A percentile compares a stretch with the other conserved stretches of the same genome.
These are phyloP conservation scores for Saccharomycopsis crataegensis DNA, from an alignment of 1,139 yeast genomes.

Conservation along the genomic window DNA sequence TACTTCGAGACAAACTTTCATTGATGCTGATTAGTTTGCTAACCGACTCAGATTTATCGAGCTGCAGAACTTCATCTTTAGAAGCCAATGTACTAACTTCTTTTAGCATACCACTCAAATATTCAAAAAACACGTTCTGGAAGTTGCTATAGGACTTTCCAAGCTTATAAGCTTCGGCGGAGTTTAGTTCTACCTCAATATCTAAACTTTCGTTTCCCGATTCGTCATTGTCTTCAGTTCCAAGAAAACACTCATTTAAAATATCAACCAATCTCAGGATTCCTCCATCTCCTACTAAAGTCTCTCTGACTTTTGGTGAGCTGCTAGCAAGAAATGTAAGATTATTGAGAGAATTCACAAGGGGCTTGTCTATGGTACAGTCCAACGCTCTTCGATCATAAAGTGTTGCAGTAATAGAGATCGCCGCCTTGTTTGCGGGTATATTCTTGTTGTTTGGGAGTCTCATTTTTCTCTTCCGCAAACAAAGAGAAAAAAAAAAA, in stretches of 20 bases:
- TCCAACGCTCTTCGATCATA: conserved; percentile 92
- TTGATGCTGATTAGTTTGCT: neutral
- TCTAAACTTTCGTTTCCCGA: neutral
- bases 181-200: neutral
- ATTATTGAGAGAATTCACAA: conserved; percentile 86
- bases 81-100: conserved; percentile 16
- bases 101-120: conserved; percentile 22
- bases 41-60: neutral
- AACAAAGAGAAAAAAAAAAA: neutral
- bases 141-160: neutral
- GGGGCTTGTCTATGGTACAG: conserved; percentile 81
- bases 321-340: conserved; percentile 81
- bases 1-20: neutral
- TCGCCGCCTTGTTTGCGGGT: conserved; percentile 77
- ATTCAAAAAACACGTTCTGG: conserved; percentile 6
- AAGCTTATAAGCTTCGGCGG: neutral
- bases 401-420: conserved; percentile 77
- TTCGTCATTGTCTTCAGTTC: neutral
- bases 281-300: conserved; percentile 86
- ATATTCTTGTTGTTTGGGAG: conserved; percentile 82
- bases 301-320: conserved; percentile 83
- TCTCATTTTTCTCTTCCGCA: conserved; percentile 48
- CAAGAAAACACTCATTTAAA: conserved; percentile 66
- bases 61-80: neutral
- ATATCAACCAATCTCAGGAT: conserved; percentile 81